phyloP scores from a whole-genome alignment of 768 basidiomycete species.

The Lactarius quietus region DNA sequence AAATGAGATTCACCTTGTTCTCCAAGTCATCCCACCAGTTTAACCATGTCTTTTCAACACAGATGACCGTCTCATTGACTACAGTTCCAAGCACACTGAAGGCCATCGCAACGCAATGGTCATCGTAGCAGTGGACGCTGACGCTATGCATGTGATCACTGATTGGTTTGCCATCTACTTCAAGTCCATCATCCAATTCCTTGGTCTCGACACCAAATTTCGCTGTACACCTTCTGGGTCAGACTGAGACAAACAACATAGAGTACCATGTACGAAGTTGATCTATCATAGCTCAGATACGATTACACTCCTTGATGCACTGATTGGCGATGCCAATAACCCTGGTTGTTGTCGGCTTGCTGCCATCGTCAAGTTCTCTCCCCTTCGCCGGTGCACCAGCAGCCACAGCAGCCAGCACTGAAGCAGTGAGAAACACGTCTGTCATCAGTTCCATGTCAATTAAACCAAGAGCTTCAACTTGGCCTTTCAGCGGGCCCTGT shows the following conservation, averaged over 20 bases:
- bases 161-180: constrained; percentile 77
- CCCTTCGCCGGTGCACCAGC: constrained; percentile 43
- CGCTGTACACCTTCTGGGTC: constrained; percentile 41
- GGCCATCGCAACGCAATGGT: constrained; percentile 98
- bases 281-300: constrained; percentile 96
- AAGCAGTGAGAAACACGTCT: constrained; percentile 96
- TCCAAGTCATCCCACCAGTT: constrained; percentile 99
- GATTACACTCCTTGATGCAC: constrained; percentile 96
- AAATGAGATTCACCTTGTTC: constrained; percentile 66
- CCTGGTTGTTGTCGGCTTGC: constrained; percentile 51
- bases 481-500: constrained; percentile 77
- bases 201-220: constrained; percentile 93
- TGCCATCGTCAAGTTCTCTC: constrained; percentile 39
- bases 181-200: constrained; percentile 90
- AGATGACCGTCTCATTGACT: constrained; percentile 72
- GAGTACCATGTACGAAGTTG: constrained; percentile 65
- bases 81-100: constrained; percentile 86
- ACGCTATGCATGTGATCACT: constrained; percentile 60
- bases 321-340: constrained; percentile 97
- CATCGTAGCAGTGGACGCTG: constrained; percentile 93
- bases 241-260: neutral
- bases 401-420: constrained; percentile 85
- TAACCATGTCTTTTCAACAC: constrained; percentile 99
- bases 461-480: constrained; percentile 76
- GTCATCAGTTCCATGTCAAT: constrained; percentile 99